These are phyloP conservation scores for Dichotomocladium elegans DNA, from an alignment of 371 early-diverging fungal genomes.

Conservation along the genomic window DNA sequence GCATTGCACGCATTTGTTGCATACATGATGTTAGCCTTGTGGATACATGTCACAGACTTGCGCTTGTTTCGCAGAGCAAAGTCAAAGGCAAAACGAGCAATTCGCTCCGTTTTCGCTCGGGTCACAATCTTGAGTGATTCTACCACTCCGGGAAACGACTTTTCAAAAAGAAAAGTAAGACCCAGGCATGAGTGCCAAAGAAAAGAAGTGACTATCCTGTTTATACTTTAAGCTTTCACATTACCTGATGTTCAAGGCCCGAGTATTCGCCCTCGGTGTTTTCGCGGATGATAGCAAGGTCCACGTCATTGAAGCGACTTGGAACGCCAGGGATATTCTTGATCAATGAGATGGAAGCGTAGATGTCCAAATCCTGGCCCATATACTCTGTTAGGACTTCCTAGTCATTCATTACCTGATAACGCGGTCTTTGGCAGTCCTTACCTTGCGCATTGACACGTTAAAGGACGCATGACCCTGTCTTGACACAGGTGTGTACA, in stretches of 20 bases:
- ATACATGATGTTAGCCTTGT: constrained; percentile 99
- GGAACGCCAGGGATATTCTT: constrained; percentile 80
- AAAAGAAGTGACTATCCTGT: neutral
- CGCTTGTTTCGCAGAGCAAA: constrained; percentile 93
- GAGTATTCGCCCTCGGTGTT: constrained; percentile 99
- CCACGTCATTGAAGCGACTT: constrained; percentile 86
- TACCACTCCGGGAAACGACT: constrained; percentile 94
- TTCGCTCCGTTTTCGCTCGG: constrained; percentile 92
- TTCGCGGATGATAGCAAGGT: constrained; percentile 97
- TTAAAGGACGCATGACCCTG: constrained; percentile 92
- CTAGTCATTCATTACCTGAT: too few relatives aligned
- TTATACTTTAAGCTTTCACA: neutral
- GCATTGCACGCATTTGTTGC: constrained; percentile 11
- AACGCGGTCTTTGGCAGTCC: too few relatives aligned
- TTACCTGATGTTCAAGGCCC: constrained; percentile 90
- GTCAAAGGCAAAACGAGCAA: constrained; percentile 97
- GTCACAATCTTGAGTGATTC: constrained; percentile 97
- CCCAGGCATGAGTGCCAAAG: neutral
- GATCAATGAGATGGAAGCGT: constrained; percentile 85
- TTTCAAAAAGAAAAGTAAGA: neutral
- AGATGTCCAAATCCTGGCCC: constrained; percentile 91
- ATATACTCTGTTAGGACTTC: too few relatives aligned
- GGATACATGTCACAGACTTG: constrained; percentile 97
- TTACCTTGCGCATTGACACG: constrained; percentile 79
- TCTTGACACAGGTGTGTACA: constrained; percentile 87